Evolutionary conservation across 192 early-diverging fungal genomes (phyloP).

Genomic region (Linnemannia exigua): DNA sequence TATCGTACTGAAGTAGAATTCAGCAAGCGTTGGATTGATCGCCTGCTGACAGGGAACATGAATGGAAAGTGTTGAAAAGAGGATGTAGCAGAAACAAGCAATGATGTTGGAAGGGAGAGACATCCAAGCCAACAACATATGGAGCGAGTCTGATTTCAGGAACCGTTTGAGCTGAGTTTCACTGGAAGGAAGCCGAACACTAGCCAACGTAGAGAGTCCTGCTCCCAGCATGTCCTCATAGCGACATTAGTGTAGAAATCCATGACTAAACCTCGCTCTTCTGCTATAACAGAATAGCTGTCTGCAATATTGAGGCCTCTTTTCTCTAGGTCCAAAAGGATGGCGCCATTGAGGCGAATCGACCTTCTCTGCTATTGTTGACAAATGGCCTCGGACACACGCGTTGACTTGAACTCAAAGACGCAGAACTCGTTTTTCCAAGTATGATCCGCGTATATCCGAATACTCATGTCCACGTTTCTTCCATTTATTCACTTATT

Average conservation of each 20-base stretch:
- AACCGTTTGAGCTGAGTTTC: not conserved
- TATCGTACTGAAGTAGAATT: too few species aligned
- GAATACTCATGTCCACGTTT: constrained; percentile 17
- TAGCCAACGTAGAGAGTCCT: not conserved
- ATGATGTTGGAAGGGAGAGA: too few species aligned
- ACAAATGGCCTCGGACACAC: not conserved
- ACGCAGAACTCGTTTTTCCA: constrained; percentile 17
- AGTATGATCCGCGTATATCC: constrained; percentile 11
- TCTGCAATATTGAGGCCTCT: constrained; percentile 1
- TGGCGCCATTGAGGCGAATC: constrained; percentile 13
- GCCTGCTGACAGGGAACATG: too few species aligned
- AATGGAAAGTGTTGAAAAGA: too few species aligned
- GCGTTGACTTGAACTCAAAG: constrained; percentile 5
- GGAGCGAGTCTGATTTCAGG: constrained; percentile 14
- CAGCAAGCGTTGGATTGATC: too few species aligned
- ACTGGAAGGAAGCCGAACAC: constrained; percentile 4
- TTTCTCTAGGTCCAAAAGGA: constrained; percentile 19
- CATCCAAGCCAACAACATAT: constrained; percentile 15
- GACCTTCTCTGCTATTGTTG: constrained; percentile 15
- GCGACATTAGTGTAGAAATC: constrained; percentile 17
- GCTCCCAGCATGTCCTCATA: constrained; percentile 21
- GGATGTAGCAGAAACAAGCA: too few species aligned
- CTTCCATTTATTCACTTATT: constrained; percentile 12
- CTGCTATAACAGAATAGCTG: constrained; percentile 10
- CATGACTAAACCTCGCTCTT: constrained; percentile 1